Conservation (phyloP, 495 filamentous ascomycete genomes). For the Pyronema domesticum region DNA sequence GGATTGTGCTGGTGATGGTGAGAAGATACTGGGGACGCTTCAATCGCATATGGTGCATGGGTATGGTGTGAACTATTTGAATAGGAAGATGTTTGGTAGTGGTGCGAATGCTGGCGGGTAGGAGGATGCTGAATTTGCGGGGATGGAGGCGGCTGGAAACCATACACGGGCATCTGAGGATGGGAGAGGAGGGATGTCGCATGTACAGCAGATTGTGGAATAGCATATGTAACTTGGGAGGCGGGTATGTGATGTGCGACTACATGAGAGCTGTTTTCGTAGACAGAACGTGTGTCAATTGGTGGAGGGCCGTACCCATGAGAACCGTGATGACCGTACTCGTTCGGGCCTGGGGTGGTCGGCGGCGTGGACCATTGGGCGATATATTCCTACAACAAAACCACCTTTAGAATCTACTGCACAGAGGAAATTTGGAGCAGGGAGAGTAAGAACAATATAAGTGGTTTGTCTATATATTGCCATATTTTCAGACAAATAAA, state of each 20-base stretch:
- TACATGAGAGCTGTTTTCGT: background rate
- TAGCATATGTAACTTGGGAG: background rate
- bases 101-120: conserved; percentile 12
- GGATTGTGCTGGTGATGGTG: background rate
- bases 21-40: background rate
- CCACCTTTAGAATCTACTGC: background rate
- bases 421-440: background rate
- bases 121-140: conserved; percentile 10
- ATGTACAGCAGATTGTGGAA: conserved; percentile 2
- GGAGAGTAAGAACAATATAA: background rate
- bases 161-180: background rate
- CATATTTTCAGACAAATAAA: background rate
- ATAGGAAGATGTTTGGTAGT: conserved; percentile 15
- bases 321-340: conserved; percentile 19
- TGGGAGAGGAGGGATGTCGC: conserved; percentile 10
- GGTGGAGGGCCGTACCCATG: conserved; percentile 15
- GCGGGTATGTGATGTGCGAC: conserved; percentile 1
- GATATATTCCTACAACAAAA: background rate
- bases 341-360: conserved; percentile 12
- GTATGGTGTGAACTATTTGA: conserved; percentile 17
- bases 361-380: conserved; percentile 7
- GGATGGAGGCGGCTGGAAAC: conserved; percentile 12
- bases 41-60: conserved; percentile 9
- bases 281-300: conserved; percentile 9
- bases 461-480: background rate